Conservation (phyloP, 2,329 filamentous ascomycete genomes). For the Aspergillus uvarum region DNA sequence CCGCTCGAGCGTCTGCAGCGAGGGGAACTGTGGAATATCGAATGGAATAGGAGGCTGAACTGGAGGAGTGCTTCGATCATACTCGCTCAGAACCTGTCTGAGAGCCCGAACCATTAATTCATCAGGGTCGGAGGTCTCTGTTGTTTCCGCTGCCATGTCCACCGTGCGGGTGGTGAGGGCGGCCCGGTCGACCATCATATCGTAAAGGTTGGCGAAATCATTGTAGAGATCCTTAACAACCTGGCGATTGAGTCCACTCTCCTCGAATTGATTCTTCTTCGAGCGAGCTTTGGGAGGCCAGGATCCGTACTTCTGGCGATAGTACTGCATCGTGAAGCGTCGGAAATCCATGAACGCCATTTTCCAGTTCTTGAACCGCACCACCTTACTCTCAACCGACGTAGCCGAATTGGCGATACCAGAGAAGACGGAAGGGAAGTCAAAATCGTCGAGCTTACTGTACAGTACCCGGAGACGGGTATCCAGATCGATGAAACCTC, state of each 20-base stretch:
- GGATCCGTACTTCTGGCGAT: slow-evolving; percentile 65
- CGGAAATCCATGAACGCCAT: slow-evolving; percentile 72
- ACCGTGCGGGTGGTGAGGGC: slow-evolving; percentile 75
- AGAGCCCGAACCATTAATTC: slow-evolving; percentile 68
- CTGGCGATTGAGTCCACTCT: slow-evolving; percentile 80
- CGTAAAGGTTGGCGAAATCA: slow-evolving; percentile 84
- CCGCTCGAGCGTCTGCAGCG: slow-evolving; percentile 63
- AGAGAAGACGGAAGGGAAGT: slow-evolving; percentile 85
- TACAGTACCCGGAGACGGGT: slow-evolving; percentile 70
- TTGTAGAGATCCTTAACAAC: slow-evolving; percentile 80
- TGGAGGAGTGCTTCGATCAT: slow-evolving; percentile 83
- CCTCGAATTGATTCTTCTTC: slow-evolving; percentile 87
- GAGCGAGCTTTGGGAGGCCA: slow-evolving; percentile 90
- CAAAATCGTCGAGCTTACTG: slow-evolving; percentile 76
- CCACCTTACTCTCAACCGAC: slow-evolving; percentile 69
- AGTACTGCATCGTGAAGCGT: slow-evolving; percentile 70
- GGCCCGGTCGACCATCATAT: slow-evolving; percentile 78
- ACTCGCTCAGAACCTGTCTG: slow-evolving; percentile 78
- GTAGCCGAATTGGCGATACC: slow-evolving; percentile 84
- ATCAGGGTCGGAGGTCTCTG: slow-evolving; percentile 47
- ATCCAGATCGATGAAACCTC: slow-evolving; percentile 76
- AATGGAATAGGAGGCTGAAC: slow-evolving; percentile 90
- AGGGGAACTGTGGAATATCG: slow-evolving; percentile 76
- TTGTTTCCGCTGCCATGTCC: slow-evolving; percentile 61
- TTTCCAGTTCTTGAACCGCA: slow-evolving; percentile 84